A percentile compares a stretch with the other conserved stretches of the same genome.
These are phyloP conservation scores for Talaromyces sp. DNA, from an alignment of 2,329 filamentous ascomycete species.

Conservation along the genomic window DNA sequence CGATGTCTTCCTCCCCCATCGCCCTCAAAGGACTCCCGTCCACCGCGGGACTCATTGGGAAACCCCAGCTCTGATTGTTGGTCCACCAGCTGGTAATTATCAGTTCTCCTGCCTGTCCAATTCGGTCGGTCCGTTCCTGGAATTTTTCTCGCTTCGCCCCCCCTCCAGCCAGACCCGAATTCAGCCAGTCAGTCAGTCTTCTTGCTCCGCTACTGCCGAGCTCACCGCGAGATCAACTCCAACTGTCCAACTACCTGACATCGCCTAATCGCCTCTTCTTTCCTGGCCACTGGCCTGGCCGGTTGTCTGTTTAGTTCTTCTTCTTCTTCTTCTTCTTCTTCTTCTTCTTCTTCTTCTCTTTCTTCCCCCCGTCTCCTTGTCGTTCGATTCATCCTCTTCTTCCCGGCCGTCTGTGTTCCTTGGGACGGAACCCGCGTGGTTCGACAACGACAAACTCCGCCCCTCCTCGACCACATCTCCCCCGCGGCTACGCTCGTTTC, in stretches of 20 bases:
- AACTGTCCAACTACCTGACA: not conserved
- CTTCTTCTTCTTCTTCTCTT: not conserved
- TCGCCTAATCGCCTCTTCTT: not conserved
- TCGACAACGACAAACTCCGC: not conserved
- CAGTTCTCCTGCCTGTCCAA: not conserved
- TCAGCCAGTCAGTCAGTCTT: not conserved
- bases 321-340: not conserved
- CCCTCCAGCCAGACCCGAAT: not conserved
- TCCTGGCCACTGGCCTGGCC: not conserved
- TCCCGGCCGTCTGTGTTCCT: not conserved
- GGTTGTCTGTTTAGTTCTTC: not conserved
- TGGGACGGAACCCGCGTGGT: not conserved
- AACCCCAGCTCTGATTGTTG: not conserved
- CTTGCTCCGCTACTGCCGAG: not conserved
- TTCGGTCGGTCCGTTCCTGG: not conserved
- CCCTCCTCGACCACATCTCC: not conserved
- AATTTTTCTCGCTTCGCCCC: not conserved
- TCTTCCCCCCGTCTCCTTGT: not conserved
- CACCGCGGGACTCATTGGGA: conserved; percentile 39
- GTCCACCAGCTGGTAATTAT: not conserved
- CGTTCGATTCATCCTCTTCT: not conserved
- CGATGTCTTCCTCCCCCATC: conserved; percentile 31
- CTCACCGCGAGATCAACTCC: not conserved
- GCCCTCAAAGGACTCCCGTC: conserved; percentile 34
- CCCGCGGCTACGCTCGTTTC: not conserved